Base-by-base conservation (phyloP, 306 rosid species). In the Vachellia pachyceras region DNA sequence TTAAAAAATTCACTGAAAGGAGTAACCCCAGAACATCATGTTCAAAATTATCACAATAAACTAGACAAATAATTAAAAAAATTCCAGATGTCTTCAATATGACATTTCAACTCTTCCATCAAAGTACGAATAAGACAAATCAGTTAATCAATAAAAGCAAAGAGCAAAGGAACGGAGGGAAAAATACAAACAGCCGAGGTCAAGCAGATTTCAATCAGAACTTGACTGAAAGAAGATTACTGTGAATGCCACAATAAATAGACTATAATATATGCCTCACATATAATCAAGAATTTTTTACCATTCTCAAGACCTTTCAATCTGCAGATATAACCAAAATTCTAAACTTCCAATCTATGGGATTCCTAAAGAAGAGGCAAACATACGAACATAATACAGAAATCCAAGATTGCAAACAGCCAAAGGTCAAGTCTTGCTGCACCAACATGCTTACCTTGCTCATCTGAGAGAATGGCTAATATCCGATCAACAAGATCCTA, bases 401-500 rank as follows among this genome's bases (percentile, higher is more conserved):
- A 54, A 46, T 72, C n/a, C 73, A 66, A 60, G 50, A 65, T 20
- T 42, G 29, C 46, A 61, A 18, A 73, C 60, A 74, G 57, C 45
- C 64, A 61, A 73, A 49, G 69, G 22, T 69, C 29, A 47, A 72
- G 44, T 25, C 82, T 35, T 7, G 36, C 29, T 3, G 22, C 39
- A 22, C n/a, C 25, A 75, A 40, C 44, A 73, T 11, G 18, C 78
- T 41, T 88, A 93, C 99, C 97, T 89, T 90, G 94, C 8, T 90
- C 98, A 63, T 95, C 97, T 55, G 97, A 86, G 83, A 95, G 81
- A 83, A 93, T 72, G 77, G 88, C 76, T 64, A 93, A 85, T 83
- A 95, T 92, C 80, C 98, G 90, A 46, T 93, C 93, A 82, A 89
- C 90, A 77, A 95, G 98, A 87, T 93, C 99, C 99, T 95, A 81